Conservation (phyloP, 768 basidiomycete genomes). For the Lentinula lateritia region DNA sequence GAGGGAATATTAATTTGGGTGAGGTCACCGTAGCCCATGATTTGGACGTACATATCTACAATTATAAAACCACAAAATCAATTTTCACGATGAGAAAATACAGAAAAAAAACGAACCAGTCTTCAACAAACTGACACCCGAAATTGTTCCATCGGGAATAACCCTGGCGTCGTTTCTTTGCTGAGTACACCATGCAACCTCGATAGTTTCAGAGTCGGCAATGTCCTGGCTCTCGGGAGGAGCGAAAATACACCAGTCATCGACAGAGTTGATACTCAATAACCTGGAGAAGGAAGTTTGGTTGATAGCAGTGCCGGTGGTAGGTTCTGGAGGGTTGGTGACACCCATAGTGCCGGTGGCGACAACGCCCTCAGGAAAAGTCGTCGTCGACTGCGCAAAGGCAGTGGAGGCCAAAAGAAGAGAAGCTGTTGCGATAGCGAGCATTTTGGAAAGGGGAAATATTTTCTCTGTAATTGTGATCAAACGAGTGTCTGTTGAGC, state of each 20-base stretch:
- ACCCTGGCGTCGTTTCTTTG: constrained; percentile 39
- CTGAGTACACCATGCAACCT: constrained; percentile 42
- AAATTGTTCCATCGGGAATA: constrained; percentile 38
- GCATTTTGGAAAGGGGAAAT: neutral
- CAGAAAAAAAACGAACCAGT: constrained; percentile 20
- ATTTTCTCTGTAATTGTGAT: neutral
- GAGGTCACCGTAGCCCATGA: constrained; percentile 38
- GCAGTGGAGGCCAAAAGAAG: constrained; percentile 7
- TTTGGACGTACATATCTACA: constrained; percentile 36
- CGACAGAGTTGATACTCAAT: constrained; percentile 33
- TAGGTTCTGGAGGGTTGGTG: constrained; percentile 35
- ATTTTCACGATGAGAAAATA: neutral
- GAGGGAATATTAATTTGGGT: constrained; percentile 33
- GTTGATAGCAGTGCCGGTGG: constrained; percentile 33
- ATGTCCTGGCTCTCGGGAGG: constrained; percentile 27
- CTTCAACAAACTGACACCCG: constrained; percentile 35
- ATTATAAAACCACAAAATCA: too few species aligned
- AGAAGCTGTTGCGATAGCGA: constrained; percentile 1
- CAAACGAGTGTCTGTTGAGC: neutral
- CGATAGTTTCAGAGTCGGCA: constrained; percentile 34
- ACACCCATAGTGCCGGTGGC: constrained; percentile 36
- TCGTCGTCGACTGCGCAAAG: constrained; percentile 11
- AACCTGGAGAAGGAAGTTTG: constrained; percentile 35
- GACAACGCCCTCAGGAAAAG: constrained; percentile 29
- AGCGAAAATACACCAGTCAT: constrained; percentile 39